Evolutionary conservation across 2,329 filamentous ascomycete species (phyloP), one percentile per base, ranked within the genome.

Genomic region (Nectriaceae sp.): DNA sequence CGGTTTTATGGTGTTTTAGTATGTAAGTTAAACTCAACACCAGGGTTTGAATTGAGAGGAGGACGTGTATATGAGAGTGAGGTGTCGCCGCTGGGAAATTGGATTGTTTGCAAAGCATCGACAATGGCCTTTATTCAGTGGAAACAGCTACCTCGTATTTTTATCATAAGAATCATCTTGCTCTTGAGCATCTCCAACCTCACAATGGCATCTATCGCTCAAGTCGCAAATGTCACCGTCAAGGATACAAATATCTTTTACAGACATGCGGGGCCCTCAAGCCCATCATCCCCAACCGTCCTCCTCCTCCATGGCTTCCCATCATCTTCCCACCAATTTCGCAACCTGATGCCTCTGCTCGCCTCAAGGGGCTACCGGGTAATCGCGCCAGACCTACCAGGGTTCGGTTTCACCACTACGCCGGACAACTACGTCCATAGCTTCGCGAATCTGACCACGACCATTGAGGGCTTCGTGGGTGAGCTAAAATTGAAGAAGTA

Each of bases 381-480:
- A 36, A 60, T 85, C 13, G 81, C 80, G 1, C 82, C 80, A 0
- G 82, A 85, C 60, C 69, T 84, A 3, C 82, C 81, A 2, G 80
- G 79, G 13, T 85, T 75, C 54, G 82, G 82, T 43, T 82, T 83
- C 65, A 84, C 82, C 3, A 65, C 69, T 38, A 69, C 75, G 3
- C 73, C 76, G 0, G 54, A 56, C 1, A 63, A 67, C 42, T 84
- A 78, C 68, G 60, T 60, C 6, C 80, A 83, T 68, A 80, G 73
- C 13, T 85, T 85, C 54, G 75, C 71, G 40, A 75, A 70, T 59
- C 62, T 85, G 5, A 66, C 79, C 26, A 60, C 46, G 5, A 78
- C 75, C 2, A 68, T 80, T 29, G 67, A 66, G 10, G 70, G 70
- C 5, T 83, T 83, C 56, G 62, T 82, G 11, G 69, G 75, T 29